Base-by-base conservation (phyloP, 192 early-diverging fungal genomes). In the Chytriomyces sp. region DNA sequence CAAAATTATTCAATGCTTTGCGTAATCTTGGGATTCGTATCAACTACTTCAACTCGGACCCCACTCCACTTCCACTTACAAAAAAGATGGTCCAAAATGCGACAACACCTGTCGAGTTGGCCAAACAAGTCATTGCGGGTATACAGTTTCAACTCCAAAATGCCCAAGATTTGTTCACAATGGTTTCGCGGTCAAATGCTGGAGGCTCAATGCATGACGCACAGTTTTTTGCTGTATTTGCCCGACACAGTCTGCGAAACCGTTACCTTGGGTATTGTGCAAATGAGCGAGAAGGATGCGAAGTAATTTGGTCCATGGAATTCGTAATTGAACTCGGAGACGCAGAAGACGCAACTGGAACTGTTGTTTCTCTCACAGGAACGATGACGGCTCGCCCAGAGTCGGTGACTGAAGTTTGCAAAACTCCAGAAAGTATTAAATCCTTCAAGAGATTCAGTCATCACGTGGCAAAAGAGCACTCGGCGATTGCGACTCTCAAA, bases 71-170 rank as follows among this genome's bases (percentile, higher is more conserved):
- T 22, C 59, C 39, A 52, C 26, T 73, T 17, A 12, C 38, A 7
- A 56, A 59, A 54, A 60, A 52, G 14, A 8, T 52, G 5, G 49
- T 54, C 33, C 28, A 38, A 12, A 31, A 5, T 4, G 33, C 34
- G 0, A 17, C 25, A 12, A 54, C 28, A 49, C 72, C 72, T 19
- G 44, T 73, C 32, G 59, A 41, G 26, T 34, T 73, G 28, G 72
- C 72, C 34, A 37, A 73, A 38, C 72, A 73, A 54, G 60, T 73
- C 3, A 62, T 73, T 1, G 7, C 60, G 5, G 72, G 72, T 10
- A 73, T 73, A 30, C 72, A 73, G 38, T 36, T 39, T 25, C 72
- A 73, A 34, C 72, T 73, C 34, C 61, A 64, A 22, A 73, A 73
- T 52, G 31, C 72, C 12, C 72, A 73, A 39, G 72, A 73, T 34